phyloP scores from a whole-genome alignment of 495 filamentous ascomycete genomes.

The Podospora bellae-mahoneyi region DNA sequence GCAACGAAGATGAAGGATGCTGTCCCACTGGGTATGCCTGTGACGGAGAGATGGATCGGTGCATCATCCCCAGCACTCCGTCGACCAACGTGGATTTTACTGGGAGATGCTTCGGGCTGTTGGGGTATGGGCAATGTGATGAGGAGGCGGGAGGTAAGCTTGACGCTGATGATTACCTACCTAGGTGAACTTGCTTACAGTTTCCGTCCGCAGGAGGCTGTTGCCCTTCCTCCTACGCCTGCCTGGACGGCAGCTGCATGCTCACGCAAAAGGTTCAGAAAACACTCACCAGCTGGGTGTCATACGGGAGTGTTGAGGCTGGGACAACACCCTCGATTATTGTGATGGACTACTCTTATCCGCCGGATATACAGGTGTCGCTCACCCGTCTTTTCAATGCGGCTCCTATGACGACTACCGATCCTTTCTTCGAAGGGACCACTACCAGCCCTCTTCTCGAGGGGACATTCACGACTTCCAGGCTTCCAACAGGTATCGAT shows the following conservation, averaged over 20 bases:
- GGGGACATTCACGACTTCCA: too few relatives aligned
- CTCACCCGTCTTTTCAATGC: neutral
- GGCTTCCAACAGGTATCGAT: neutral
- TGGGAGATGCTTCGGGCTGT: neutral
- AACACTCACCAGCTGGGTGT: too few relatives aligned
- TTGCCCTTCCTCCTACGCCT: neutral
- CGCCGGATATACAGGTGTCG: neutral
- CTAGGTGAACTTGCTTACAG: too few relatives aligned
- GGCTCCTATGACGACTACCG: too few relatives aligned
- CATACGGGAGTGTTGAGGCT: too few relatives aligned
- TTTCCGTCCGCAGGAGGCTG: neutral
- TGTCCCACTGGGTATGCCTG: neutral
- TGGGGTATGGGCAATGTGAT: neutral
- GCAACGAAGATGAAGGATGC: neutral
- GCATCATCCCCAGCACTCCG: neutral
- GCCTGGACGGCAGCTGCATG: neutral
- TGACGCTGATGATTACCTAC: neutral
- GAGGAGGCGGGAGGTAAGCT: neutral
- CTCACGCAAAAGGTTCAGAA: neutral
- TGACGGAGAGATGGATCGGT: neutral
- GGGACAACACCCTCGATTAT: too few relatives aligned
- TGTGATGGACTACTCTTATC: neutral
- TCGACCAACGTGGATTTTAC: neutral
- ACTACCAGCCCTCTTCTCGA: too few relatives aligned
- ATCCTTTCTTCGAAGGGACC: neutral